Evolutionary conservation across 164 flowering plant species (phyloP).

Genomic region (Paratinospora sagittata): DNA sequence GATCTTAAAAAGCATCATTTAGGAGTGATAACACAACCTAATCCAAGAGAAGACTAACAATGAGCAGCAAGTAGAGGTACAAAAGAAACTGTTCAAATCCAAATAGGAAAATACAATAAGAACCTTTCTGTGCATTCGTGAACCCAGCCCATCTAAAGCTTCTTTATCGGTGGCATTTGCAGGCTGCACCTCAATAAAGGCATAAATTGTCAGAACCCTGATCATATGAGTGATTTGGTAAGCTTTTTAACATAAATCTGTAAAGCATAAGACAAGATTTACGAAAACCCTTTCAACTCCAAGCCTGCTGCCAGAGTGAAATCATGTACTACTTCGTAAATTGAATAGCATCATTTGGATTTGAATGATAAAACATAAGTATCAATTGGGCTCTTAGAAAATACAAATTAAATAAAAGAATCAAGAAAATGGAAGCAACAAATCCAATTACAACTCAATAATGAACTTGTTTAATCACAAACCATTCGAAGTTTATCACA

Average conservation of each 20-base stretch:
- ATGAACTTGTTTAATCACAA: background rate
- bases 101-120: background rate
- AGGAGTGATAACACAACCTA: conserved; percentile 5
- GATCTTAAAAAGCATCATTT: background rate
- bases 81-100: background rate
- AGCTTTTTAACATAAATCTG: background rate
- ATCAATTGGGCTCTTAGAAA: background rate
- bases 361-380: background rate
- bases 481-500: background rate
- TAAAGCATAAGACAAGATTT: background rate
- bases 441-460: background rate
- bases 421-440: background rate
- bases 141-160: conserved; percentile 38
- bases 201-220: background rate
- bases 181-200: conserved; percentile 42
- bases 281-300: background rate
- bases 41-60: background rate
- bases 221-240: background rate
- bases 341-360: too few relatives aligned
- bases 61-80: background rate
- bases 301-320: too few relatives aligned
- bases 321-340: too few relatives aligned
- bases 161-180: conserved; percentile 26
- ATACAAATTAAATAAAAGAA: background rate
- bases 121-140: conserved; percentile 80